Percentiles rank a stretch among this genome's conserved stretches.
These are phyloP conservation scores for Apium graveolens DNA, from an alignment of 129 eudicot genomes.

Conservation along the genomic window DNA sequence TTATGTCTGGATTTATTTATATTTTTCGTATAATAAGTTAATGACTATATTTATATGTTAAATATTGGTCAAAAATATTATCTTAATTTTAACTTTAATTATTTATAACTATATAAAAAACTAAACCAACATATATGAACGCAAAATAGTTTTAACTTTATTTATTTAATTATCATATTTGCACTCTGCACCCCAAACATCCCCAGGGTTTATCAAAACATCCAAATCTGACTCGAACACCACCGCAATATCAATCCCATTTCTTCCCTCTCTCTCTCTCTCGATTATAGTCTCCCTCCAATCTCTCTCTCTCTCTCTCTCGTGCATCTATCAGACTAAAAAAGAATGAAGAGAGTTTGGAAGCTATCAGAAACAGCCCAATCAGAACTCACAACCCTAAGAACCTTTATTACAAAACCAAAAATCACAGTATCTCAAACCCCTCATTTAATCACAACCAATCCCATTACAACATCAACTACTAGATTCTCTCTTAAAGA, in stretches of 20 bases:
- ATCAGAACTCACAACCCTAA: not conserved
- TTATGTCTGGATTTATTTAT: too few relatives aligned
- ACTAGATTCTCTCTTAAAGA: not conserved
- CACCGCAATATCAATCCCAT: not conserved
- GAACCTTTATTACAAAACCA: not conserved
- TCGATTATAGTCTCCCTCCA: not conserved
- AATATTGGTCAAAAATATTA: too few relatives aligned
- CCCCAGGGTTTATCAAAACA: not conserved
- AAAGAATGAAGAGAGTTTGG: slow-evolving; percentile 1
- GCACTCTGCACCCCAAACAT: not conserved
- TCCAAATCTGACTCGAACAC: not conserved
- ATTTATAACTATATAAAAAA: too few relatives aligned
- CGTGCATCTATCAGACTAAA: not conserved
- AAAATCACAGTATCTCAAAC: not conserved
- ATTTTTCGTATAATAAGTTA: too few relatives aligned
- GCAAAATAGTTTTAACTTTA: too few relatives aligned
- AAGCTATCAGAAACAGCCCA: slow-evolving; percentile 1
- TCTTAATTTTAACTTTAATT: too few relatives aligned
- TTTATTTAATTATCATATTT: too few relatives aligned
- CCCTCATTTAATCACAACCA: not conserved
- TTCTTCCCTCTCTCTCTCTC: not conserved
- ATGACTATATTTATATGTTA: too few relatives aligned
- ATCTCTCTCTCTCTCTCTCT: not conserved
- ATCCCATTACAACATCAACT: slow-evolving; percentile 5
- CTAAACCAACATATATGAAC: too few relatives aligned